Conservation (phyloP, 1,284 basidiomycete species). For the Neolentinus lepideus region DNA sequence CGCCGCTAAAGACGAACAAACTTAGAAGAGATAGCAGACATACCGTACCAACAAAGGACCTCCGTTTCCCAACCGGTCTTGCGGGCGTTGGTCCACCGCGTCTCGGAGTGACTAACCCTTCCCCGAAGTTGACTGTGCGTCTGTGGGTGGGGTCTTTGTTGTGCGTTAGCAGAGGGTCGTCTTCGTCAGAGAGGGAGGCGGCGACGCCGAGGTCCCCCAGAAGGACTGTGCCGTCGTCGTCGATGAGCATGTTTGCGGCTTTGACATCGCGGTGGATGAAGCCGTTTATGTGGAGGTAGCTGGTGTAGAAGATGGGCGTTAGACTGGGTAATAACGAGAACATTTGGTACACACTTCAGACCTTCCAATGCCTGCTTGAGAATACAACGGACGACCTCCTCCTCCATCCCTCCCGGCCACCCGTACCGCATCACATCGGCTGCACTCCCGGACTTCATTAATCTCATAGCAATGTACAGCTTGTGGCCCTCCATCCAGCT, state of each 20-base stretch:
- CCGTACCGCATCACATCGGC: constrained; percentile 83
- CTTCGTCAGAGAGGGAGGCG: constrained; percentile 67
- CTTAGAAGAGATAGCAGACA: constrained; percentile 16
- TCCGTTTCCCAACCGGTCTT: constrained; percentile 52
- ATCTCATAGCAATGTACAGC: constrained; percentile 79
- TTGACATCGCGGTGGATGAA: constrained; percentile 90
- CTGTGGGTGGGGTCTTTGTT: constrained; percentile 12
- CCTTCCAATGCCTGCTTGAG: constrained; percentile 80
- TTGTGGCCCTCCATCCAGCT: constrained; percentile 83
- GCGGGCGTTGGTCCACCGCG: neutral
- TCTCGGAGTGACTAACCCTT: constrained; percentile 9
- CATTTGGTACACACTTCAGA: constrained; percentile 51
- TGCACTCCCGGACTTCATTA: constrained; percentile 86
- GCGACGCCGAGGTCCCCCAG: constrained; percentile 87
- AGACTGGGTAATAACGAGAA: constrained; percentile 2
- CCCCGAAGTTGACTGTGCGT: constrained; percentile 26
- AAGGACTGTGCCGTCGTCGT: constrained; percentile 84
- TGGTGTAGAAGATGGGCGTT: constrained; percentile 18
- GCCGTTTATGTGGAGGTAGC: constrained; percentile 82
- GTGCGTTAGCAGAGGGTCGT: constrained; percentile 17
- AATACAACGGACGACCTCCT: constrained; percentile 79
- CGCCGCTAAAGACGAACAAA: neutral
- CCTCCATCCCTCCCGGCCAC: constrained; percentile 82
- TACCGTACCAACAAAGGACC: constrained; percentile 86
- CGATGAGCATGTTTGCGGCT: constrained; percentile 83